Evolutionary conservation across 495 filamentous ascomycete species (phyloP), one percentile per base, ranked within the genome.

Genomic region (Articulospora tetracladia): DNA sequence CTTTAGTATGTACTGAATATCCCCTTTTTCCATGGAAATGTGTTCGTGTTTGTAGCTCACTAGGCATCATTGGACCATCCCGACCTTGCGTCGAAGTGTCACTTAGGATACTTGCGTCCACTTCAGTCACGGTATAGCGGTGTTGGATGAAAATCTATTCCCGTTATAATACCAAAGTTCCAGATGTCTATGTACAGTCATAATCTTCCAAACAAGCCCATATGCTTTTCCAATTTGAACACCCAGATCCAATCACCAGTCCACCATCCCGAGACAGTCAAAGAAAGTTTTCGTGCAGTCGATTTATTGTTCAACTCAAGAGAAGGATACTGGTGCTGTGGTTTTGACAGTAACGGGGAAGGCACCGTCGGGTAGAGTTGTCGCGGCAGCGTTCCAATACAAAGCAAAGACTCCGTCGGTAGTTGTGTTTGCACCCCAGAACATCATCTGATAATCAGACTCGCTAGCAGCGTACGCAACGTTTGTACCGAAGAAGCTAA

Each of bases 401-500:
- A 59, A 32, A 6, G 7, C 3, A 22, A 17, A 59, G 19, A 52
- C 30, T 15, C 48, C 48, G n/a, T 44, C 22, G 8, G 22, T 27
- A 3, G 30, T 15, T 13, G 57, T 59, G 6, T 19, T 22, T 4
- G 20, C 15, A 7, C 11, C 57, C 57, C 56, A 59, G 48, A 44
- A 59, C 30, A 41, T 20, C 23, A 59, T 17, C 19, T 47, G 28
- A 19, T 51, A 52, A 19, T 39, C 32, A n/a, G 48, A 26, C 8
- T 19, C 12, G 30, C 19, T 36, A 8, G 17, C 49, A 19, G 11
- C 49, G 32, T 66, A 66, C 22, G 64, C 64, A 25, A 62, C 64
- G 13, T 20, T n/a, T 0, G 39, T 62, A 27, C 64, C 64, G 20
- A 66, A 66, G 32, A 34, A 65, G 20, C 51, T 41, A 26, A 62